A percentile compares a stretch with the other conserved stretches of the same genome.
Evolutionary conservation across 768 basidiomycete species (phyloP).

Genomic region (Phylloporus scabripes): DNA sequence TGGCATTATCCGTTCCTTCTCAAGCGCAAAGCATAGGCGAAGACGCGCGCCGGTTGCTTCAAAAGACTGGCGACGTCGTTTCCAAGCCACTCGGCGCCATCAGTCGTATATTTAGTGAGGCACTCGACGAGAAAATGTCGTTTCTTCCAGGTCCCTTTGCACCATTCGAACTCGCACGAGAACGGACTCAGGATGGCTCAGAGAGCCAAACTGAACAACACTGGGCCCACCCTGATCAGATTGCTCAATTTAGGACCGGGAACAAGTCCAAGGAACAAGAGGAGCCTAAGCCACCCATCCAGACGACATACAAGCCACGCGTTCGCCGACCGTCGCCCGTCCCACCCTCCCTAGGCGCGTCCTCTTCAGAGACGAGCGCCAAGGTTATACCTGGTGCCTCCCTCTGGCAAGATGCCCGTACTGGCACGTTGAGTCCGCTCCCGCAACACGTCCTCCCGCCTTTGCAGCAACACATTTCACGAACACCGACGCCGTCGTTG

Average conservation of each 20-base stretch:
- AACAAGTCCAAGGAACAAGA: conserved; percentile 38
- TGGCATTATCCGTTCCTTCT: conserved; percentile 54
- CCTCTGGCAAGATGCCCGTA: conserved; percentile 38
- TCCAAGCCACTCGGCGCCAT: conserved; percentile 90
- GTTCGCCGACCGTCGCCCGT: conserved; percentile 52
- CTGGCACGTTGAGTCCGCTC: conserved; percentile 15
- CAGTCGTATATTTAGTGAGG: conserved; percentile 81
- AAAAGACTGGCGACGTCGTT: conserved; percentile 86
- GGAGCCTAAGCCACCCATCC: conserved; percentile 25
- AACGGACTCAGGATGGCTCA: conserved; percentile 38
- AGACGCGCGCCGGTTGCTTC: conserved; percentile 78
- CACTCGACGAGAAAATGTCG: conserved; percentile 63
- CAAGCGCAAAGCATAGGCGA: conserved; percentile 36
- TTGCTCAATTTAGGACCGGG: conserved; percentile 21
- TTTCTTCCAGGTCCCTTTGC: conserved; percentile 67
- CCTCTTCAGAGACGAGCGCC: conserved; percentile 21
- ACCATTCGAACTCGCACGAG: conserved; percentile 58
- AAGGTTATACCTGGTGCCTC: conserved; percentile 40
- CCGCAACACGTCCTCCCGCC: conserved; percentile 33
- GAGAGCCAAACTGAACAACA: conserved; percentile 32
- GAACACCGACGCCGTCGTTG: conserved; percentile 64
- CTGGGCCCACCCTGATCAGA: conserved; percentile 38
- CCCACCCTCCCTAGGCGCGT: conserved; percentile 16
- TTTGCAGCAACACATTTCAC: conserved; percentile 54
- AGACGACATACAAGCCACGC: conserved; percentile 74